Conservation (phyloP, 2,329 filamentous ascomycete species). For the Cadophora sp. region DNA sequence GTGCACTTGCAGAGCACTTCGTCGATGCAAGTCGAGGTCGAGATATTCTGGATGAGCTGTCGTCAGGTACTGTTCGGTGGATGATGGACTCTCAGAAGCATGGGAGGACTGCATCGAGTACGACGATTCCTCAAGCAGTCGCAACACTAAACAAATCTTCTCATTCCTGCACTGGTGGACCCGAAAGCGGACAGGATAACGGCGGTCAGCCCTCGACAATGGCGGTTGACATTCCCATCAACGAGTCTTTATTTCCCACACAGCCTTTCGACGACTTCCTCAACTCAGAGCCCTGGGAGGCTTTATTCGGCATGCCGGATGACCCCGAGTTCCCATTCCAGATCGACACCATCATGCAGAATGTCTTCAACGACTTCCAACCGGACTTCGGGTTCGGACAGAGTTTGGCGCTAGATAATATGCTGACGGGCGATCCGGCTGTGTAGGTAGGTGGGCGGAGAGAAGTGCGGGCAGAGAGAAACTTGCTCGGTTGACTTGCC, state of each 20-base stretch:
- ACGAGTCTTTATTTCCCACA: not conserved
- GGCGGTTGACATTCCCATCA: not conserved
- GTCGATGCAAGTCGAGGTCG: constrained; percentile 22
- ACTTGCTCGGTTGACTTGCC: not conserved
- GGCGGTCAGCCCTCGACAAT: not conserved
- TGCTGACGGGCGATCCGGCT: constrained; percentile 1
- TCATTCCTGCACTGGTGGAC: not conserved
- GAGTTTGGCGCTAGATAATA: constrained; percentile 19
- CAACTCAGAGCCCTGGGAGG: constrained; percentile 20
- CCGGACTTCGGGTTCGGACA: constrained; percentile 23
- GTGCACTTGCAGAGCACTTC: constrained; percentile 25
- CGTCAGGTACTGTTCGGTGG: constrained; percentile 21
- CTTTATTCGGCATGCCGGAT: constrained; percentile 15
- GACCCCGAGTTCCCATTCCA: constrained; percentile 16
- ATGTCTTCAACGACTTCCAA: constrained; percentile 26
- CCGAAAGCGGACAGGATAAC: not conserved
- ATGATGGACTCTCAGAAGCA: constrained; percentile 14
- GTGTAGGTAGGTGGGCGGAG: not conserved
- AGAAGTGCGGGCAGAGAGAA: not conserved
- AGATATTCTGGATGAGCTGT: constrained; percentile 24
- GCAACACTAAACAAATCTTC: not conserved
- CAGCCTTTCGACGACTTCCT: constrained; percentile 20
- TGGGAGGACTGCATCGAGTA: not conserved
- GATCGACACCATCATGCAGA: constrained; percentile 27
- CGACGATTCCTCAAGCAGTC: not conserved